Evolutionary conservation across 768 basidiomycete species (phyloP).

Genomic region (Agaricus blazei): DNA sequence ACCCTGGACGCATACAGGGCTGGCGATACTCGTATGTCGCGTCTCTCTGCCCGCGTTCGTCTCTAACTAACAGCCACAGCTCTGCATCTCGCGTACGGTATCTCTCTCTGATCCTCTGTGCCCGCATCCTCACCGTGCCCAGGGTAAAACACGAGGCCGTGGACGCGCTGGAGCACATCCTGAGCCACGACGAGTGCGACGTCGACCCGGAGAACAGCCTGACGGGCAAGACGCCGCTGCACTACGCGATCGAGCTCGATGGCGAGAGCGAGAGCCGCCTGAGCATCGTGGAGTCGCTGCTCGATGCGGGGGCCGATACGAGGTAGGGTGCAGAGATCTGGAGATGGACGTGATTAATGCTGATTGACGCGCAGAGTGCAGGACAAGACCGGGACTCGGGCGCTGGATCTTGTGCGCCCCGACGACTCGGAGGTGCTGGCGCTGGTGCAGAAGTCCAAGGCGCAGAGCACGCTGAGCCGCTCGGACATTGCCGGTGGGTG

Average conservation of each 20-base stretch:
- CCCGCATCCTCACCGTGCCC: constrained; percentile 20
- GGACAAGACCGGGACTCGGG: constrained; percentile 61
- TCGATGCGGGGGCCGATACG: constrained; percentile 78
- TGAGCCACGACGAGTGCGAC: constrained; percentile 72
- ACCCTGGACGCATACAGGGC: constrained; percentile 28
- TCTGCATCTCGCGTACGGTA: constrained; percentile 15
- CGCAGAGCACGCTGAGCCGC: constrained; percentile 40
- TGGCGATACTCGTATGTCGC: constrained; percentile 71
- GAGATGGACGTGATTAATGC: not conserved
- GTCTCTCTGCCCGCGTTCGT: not conserved
- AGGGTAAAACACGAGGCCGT: constrained; percentile 54
- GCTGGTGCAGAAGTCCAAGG: constrained; percentile 51
- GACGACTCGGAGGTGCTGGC: constrained; percentile 46
- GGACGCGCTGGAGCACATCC: constrained; percentile 65
- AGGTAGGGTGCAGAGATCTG: constrained; percentile 33
- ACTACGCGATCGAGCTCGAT: constrained; percentile 59
- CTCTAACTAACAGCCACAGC: constrained; percentile 10
- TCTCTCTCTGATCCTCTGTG: not conserved
- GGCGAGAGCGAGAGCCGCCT: constrained; percentile 44
- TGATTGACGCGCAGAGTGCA: constrained; percentile 46
- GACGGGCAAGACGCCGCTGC: constrained; percentile 72
- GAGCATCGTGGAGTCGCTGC: constrained; percentile 53
- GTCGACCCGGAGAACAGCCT: constrained; percentile 73
- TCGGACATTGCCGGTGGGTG: constrained; percentile 62
- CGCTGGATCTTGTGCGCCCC: constrained; percentile 48